Evolutionary conservation across 23 red algal species (phyloP).

Genomic region (Gracilaria gracilis): DNA sequence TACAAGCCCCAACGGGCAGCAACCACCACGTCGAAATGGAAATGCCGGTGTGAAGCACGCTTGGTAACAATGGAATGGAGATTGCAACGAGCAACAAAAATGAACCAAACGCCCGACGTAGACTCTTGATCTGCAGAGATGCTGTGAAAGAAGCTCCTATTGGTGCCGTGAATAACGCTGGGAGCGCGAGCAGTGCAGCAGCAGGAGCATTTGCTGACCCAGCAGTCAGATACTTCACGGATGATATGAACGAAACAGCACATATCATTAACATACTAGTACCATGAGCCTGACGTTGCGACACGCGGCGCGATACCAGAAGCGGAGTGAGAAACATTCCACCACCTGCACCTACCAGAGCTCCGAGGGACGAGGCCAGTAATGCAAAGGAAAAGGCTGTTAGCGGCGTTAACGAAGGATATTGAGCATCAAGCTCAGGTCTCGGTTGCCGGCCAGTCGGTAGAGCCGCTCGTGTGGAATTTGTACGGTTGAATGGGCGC

Average conservation of each 20-base stretch:
- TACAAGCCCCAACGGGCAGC: constrained; percentile 55
- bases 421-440: not conserved
- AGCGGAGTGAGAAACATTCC: constrained; percentile 90
- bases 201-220: constrained; percentile 42
- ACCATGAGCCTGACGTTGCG: constrained; percentile 89
- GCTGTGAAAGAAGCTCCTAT: constrained; percentile 54
- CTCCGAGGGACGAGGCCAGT: constrained; percentile 63
- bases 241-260: constrained; percentile 47
- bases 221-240: constrained; percentile 64
- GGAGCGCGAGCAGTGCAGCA: constrained; percentile 47
- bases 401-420: not conserved
- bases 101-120: constrained; percentile 62
- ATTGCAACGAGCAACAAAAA: constrained; percentile 62
- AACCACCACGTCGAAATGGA: not conserved
- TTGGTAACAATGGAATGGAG: constrained; percentile 36
- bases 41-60: constrained; percentile 1
- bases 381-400: constrained; percentile 45
- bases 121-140: not conserved
- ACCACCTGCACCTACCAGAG: constrained; percentile 93
- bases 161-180: constrained; percentile 69
- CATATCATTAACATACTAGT: constrained; percentile 83
- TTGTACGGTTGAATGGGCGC: not conserved
- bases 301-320: constrained; percentile 49
- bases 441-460: not conserved
- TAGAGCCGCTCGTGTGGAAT: not conserved